Base-by-base conservation (phyloP, 345 rosid genomes). In the Eucalyptus lansdowneana region DNA sequence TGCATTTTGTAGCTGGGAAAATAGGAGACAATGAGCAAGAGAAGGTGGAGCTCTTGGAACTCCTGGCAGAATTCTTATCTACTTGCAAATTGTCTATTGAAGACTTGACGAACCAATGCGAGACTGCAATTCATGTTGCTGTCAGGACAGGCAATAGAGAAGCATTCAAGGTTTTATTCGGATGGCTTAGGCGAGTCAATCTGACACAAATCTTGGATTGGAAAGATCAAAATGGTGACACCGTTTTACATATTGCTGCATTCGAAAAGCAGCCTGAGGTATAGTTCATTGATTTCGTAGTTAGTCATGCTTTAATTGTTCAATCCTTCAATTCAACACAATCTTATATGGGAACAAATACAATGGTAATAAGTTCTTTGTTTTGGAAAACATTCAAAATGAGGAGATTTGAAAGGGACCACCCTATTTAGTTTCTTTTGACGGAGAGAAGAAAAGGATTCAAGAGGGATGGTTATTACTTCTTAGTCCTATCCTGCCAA, bases 111-210 rank as follows among this genome's bases (percentile, higher is more conserved):
- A 27, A 27, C 67, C 15, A 60, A 25, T 60, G 31, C 2, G 15
- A 60, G 67, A 60, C 31, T 25, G 4, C 67, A 60, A 12, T 60
- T 60, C 31, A 60, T 6, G 14, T 60, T 11, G 8, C 15, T 11
- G 7, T 27, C 4, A 27, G 2, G 67, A 25, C 1, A 3, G n/a
- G n/a, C n/a, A 60, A 60, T 12, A 25, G 2, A 1, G 14, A 60
- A 60, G 31, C 67, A 60, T 60, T 60, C 67, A 60, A 60, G 15
- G 67, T 60, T 60, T 60, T 60, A 12, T 60, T 60, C 6, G 2
- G 67, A 60, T 60, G 31, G 67, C 67, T 60, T 60, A 60, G 3
- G n/a, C 7, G 3, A 60, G 67, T 25, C 8, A 27, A 60, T 27
- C 31, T 11, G 2, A 60, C 67, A 60, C 1, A 27, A 27, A 60